Base-by-base conservation (phyloP, 495 filamentous ascomycete genomes). In the Cercophora samala region DNA sequence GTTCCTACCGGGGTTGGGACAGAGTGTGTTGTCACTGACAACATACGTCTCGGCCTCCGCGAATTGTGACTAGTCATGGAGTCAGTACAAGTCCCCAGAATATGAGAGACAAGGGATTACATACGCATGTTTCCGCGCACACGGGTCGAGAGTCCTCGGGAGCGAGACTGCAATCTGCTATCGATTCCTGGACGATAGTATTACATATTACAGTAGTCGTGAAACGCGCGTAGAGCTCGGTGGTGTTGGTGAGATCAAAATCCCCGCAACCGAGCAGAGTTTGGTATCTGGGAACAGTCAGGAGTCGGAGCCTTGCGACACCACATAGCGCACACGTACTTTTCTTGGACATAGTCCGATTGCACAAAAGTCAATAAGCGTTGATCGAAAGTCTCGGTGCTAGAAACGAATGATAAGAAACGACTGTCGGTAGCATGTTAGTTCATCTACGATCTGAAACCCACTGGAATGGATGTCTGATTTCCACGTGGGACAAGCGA, bases 191-290 rank as follows among this genome's bases (percentile, higher is more conserved):
- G 64, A 99, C 86, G 75, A 99, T 90, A 67, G 91, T 87, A 83
- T 93, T 98, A 85, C 96, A 99, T 69, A 99, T 85, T 75, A 93
- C 88, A 71, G 91, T 94, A 60, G 88, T 94, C 15, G 93, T 97
- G 78, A 93, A 99, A 72, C 93, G 89, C 23, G 96, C 95, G 80
- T 99, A 99, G 72, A 92, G 86, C 71, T 89, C 84, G 63, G 86
- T 89, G n/a, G 92, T 90, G 70, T 96, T 91, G 32, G 88, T 88
- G 60, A 91, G 83, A 72, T 95, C 88, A 74, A 96, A 78, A 67
- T 86, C 86, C 42, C 84, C 81, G 75, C 95, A 99, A 53, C 95
- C 94, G 37, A 98, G 83, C n/a, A 90, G 82, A 42, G 80, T 84
- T 71, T 88, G 81, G 77, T 91, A 96, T 77, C 91, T 93, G 65